phyloP scores from a whole-genome alignment of 2,329 filamentous ascomycete species.

The Aspergillus novofumigatus region DNA sequence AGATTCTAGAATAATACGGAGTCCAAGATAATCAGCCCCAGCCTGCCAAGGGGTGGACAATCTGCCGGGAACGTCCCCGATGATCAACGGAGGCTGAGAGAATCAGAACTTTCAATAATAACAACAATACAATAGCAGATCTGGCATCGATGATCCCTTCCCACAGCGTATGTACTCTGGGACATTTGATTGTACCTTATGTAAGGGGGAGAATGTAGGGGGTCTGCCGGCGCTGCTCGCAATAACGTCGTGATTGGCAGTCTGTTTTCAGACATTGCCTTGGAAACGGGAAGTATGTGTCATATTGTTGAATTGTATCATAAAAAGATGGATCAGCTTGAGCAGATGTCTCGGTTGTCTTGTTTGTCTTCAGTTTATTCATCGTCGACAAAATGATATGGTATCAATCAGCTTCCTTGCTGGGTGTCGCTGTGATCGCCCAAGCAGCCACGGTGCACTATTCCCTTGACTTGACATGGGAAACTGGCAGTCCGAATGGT shows the following conservation, averaged over 20 bases:
- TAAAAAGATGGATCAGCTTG: not conserved
- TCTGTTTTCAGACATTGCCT: not conserved
- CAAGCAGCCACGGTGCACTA: constrained; percentile 7
- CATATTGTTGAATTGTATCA: not conserved
- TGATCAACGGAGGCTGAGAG: not conserved
- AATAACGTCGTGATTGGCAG: not conserved
- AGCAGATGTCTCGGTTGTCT: not conserved
- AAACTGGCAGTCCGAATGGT: constrained; percentile 29
- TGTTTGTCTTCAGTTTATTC: not conserved
- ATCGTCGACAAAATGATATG: not conserved
- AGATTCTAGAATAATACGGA: not conserved
- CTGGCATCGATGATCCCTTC: no score
- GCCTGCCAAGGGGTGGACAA: not conserved
- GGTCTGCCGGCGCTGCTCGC: not conserved
- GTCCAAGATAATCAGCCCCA: not conserved
- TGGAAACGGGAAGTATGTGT: not conserved
- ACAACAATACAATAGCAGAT: not conserved
- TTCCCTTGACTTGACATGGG: constrained; percentile 29
- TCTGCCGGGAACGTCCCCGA: not conserved
- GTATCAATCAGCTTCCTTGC: not conserved
- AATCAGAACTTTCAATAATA: not conserved
- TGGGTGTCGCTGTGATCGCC: constrained; percentile 2
- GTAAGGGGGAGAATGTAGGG: not conserved
- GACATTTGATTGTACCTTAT: not conserved
- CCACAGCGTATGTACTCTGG: not conserved